Evolutionary conservation across 2,329 filamentous ascomycete species (phyloP).

Genomic region (Herpomyces periplanetae): DNA sequence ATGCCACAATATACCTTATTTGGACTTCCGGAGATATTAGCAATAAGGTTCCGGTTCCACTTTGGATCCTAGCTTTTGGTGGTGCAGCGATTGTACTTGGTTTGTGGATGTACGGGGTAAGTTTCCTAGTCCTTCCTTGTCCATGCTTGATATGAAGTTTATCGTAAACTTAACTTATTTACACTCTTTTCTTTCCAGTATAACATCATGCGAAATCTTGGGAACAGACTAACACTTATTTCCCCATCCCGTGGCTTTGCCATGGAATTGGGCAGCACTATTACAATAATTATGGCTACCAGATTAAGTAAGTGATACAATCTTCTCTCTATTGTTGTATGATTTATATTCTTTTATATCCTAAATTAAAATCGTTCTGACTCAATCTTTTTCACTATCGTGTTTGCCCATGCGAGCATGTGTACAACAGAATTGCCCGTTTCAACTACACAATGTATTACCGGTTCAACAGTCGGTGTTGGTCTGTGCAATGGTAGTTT

Average conservation of each 20-base stretch:
- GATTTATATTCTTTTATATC: no score
- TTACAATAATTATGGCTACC: conserved; percentile 22
- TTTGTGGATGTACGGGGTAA: conserved; percentile 20
- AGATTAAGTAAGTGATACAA: no score
- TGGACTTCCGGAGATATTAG: conserved; percentile 13
- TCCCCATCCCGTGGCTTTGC: conserved; percentile 18
- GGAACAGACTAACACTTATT: conserved; percentile 20
- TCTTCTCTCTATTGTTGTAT: no score
- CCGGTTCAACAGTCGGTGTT: conserved; percentile 19
- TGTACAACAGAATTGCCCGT: conserved; percentile 20
- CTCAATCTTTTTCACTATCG: no score
- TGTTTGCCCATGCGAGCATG: no score
- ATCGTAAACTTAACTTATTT: no score
- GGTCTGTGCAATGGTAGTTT: conserved; percentile 18
- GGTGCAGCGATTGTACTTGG: conserved; percentile 14
- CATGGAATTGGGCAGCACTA: conserved; percentile 19
- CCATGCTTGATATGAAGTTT: no score
- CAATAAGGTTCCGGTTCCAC: conserved; percentile 12
- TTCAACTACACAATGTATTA: conserved; percentile 23
- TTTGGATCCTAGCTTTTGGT: conserved; percentile 18
- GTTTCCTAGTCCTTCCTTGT: no score
- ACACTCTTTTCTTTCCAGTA: no score
- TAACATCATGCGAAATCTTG: conserved; percentile 21
- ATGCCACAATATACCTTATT: conserved; percentile 19
- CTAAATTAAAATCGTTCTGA: no score